These are phyloP conservation scores for Salpingoeca rosetta DNA, from an alignment of 78 protist genomes.

Conservation along the genomic window DNA sequence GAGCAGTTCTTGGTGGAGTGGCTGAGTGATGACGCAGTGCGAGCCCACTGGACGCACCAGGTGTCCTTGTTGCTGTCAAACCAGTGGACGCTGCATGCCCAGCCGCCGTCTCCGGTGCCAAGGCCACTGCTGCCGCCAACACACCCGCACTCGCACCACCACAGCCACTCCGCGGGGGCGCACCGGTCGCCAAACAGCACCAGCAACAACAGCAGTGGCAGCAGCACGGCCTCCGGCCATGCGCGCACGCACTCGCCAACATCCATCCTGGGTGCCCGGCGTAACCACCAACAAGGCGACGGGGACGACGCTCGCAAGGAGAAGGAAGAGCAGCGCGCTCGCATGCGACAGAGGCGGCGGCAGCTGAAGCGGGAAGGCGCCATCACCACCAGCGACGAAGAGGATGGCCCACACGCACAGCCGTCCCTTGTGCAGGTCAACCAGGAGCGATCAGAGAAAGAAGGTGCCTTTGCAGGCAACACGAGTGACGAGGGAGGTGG, in stretches of 20 bases:
- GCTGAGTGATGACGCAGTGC: too few species aligned
- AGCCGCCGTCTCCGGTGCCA: too few species aligned
- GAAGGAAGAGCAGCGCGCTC: background rate
- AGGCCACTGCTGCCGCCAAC: too few species aligned
- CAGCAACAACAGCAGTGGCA: too few species aligned
- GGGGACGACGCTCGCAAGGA: background rate
- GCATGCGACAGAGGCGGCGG: background rate
- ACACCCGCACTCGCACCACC: too few species aligned
- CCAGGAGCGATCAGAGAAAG: background rate
- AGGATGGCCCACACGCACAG: background rate
- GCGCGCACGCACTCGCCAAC: background rate
- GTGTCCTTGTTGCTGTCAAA: too few species aligned
- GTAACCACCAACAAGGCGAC: background rate
- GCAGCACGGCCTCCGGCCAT: background rate
- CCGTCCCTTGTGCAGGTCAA: background rate
- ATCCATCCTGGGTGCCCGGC: background rate
- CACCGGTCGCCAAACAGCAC: too few species aligned
- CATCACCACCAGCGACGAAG: background rate
- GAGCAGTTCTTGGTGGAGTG: too few species aligned
- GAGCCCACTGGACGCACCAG: too few species aligned
- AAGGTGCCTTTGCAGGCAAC: too few species aligned
- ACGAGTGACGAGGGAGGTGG: background rate
- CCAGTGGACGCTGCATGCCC: too few species aligned
- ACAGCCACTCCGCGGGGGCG: too few species aligned
- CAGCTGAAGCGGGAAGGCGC: background rate